Evolutionary conservation across 1,139 yeast species (phyloP).

Genomic region (Candida tropicalis): DNA sequence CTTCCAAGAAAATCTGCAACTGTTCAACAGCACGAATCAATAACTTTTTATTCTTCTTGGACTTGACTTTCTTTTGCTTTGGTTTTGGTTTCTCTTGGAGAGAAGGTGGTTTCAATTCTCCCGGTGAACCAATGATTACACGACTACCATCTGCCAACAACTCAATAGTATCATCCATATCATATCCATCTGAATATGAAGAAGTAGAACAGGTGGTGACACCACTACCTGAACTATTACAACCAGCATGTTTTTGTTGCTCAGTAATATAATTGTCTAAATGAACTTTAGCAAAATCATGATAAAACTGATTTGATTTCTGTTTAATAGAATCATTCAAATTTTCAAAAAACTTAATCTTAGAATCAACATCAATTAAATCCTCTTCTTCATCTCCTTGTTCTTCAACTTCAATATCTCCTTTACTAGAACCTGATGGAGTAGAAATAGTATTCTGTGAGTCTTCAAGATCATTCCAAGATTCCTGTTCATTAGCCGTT

Average conservation of each 20-base stretch:
- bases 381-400: not conserved
- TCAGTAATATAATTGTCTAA: constrained; percentile 20
- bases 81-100: not conserved
- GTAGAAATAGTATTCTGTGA: constrained; percentile 1
- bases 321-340: constrained; percentile 31
- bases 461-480: constrained; percentile 4
- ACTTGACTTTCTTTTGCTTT: not conserved
- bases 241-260: constrained; percentile 10
- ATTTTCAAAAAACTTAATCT: constrained; percentile 31
- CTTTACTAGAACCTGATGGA: not conserved
- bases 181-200: not conserved
- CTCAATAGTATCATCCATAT: constrained; percentile 11
- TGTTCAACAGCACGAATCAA: constrained; percentile 9
- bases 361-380: constrained; percentile 14
- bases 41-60: not conserved
- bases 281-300: constrained; percentile 22
- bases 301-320: constrained; percentile 27
- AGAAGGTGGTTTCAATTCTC: not conserved
- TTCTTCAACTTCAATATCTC: not conserved
- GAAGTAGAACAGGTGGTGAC: not conserved
- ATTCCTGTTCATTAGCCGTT: not conserved
- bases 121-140: not conserved
- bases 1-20: constrained; percentile 20
- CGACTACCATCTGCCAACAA: constrained; percentile 1
- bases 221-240: not conserved